Evolutionary conservation across 192 early-diverging fungal genomes (phyloP).

Genomic region (Rhizoclosmatium globosum): DNA sequence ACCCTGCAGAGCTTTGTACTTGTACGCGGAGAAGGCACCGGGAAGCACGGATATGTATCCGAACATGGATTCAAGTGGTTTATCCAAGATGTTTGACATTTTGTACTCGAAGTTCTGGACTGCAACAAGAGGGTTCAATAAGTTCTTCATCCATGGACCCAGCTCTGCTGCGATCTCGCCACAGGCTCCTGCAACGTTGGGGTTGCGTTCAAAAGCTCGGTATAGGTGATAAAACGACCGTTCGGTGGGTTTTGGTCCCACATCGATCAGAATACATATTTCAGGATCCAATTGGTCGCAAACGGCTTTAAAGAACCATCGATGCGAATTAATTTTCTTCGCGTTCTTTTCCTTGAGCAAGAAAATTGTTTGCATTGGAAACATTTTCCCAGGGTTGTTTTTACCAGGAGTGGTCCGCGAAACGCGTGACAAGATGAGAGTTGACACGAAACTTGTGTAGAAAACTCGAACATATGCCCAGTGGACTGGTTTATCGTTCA

Average conservation of each 20-base stretch:
- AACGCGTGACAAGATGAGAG: slow-evolving; percentile 41
- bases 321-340: slow-evolving; percentile 68
- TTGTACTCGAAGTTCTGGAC: slow-evolving; percentile 99
- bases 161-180: slow-evolving; percentile 76
- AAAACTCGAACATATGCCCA: slow-evolving; percentile 65
- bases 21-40: slow-evolving; percentile 96
- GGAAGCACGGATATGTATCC: slow-evolving; percentile 90
- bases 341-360: slow-evolving; percentile 67
- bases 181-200: slow-evolving; percentile 79
- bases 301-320: slow-evolving; percentile 83
- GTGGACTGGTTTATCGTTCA: slow-evolving; percentile 56
- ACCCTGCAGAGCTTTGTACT: slow-evolving; percentile 83
- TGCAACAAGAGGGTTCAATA: slow-evolving; percentile 89
- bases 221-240: slow-evolving; percentile 62
- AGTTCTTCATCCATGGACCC: slow-evolving; percentile 65
- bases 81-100: slow-evolving; percentile 97
- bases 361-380: slow-evolving; percentile 56
- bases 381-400: slow-evolving; percentile 3
- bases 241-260: slow-evolving; percentile 73
- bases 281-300: slow-evolving; percentile 72
- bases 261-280: slow-evolving; percentile 75
- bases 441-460: slow-evolving; percentile 54
- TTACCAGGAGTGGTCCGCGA: slow-evolving; percentile 37
- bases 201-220: slow-evolving; percentile 70
- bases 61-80: slow-evolving; percentile 90